Base-by-base conservation (phyloP, 2,329 filamentous ascomycete genomes). In the Mycocentrospora acerina region DNA sequence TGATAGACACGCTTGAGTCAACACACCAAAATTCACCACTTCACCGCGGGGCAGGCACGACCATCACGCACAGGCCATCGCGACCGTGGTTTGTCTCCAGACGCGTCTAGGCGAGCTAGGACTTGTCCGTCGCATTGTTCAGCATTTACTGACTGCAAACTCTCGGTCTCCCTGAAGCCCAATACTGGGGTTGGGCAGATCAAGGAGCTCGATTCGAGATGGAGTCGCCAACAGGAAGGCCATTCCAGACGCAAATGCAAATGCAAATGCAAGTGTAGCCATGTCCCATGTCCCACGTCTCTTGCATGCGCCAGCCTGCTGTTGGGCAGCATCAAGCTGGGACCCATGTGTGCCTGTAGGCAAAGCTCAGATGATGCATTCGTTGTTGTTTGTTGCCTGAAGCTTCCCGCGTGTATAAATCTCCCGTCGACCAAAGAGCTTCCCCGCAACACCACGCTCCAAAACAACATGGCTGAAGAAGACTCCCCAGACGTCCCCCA, bases 401-500 rank as follows among this genome's bases (percentile, higher is more conserved):
- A 32, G 15, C 46, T 40, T 46, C 47, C 45, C 47, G 41, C 51
- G 46, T 51, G 27, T 14, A 42, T 42, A 37, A 40, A 27, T 12
- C 25, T 32, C 37, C 32, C 22, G 18, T 27, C 6, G 11, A 7
- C 25, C 25, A 19, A 14, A 26, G 35, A 32, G 24, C 28, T 40
- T 29, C 39, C 42, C 46, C 41, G 40, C 46, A 48, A 40, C 43
- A 39, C 39, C 38, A 47, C 35, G 22, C 9, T 37, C 18, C n/a
- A n/a, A 25, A 41, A 26, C 40, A 52, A 24, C 33, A 67, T 67
- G 63, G 53, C 60, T 7, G 47, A 47, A 1, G 53, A 57, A 26
- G 43, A 57, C 14, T 58, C 54, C 14, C 58, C 62, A 17, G 61
- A 64, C 46, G 51, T 57, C 12, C 62, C 63, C n/a, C 48, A 41